Percentiles rank a stretch among this genome's conserved stretches.
Conservation (phyloP, 2,329 filamentous ascomycete genomes). For the Aspergillus japonicus region DNA sequence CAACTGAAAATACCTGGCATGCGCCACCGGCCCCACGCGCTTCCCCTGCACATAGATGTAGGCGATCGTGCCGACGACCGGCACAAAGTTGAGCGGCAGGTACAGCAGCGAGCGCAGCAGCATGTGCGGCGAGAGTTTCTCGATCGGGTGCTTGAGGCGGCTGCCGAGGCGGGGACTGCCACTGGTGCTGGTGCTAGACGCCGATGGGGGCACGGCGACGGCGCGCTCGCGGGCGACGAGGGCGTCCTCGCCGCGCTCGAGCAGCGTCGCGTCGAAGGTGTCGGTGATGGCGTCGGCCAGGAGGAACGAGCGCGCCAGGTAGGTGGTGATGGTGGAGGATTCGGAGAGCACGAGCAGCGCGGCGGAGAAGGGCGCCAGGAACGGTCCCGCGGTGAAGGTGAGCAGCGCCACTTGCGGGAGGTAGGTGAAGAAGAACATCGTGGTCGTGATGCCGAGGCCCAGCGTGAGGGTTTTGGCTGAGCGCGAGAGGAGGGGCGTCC, state of each 20-base stretch:
- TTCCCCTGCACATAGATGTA: constrained; percentile 76
- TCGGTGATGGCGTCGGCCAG: constrained; percentile 81
- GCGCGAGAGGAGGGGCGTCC: constrained; percentile 58
- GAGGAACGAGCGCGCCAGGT: constrained; percentile 68
- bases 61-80: constrained; percentile 76
- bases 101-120: constrained; percentile 80
- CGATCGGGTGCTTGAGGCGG: constrained; percentile 54
- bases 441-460: constrained; percentile 67
- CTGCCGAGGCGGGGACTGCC: constrained; percentile 39
- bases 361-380: constrained; percentile 60
- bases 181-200: constrained; percentile 45
- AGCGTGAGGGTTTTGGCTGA: constrained; percentile 65
- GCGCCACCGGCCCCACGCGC: constrained; percentile 54
- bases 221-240: constrained; percentile 75
- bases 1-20: constrained; percentile 79
- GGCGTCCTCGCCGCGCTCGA: constrained; percentile 54
- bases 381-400: constrained; percentile 76
- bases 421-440: constrained; percentile 89
- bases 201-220: constrained; percentile 52
- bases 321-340: constrained; percentile 50
- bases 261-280: constrained; percentile 75
- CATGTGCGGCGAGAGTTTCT: constrained; percentile 52
- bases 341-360: constrained; percentile 60
- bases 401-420: constrained; percentile 79
- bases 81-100: constrained; percentile 89